These are phyloP conservation scores for Coprinopsis strossmayeri DNA, from an alignment of 768 basidiomycete species.

Conservation along the genomic window DNA sequence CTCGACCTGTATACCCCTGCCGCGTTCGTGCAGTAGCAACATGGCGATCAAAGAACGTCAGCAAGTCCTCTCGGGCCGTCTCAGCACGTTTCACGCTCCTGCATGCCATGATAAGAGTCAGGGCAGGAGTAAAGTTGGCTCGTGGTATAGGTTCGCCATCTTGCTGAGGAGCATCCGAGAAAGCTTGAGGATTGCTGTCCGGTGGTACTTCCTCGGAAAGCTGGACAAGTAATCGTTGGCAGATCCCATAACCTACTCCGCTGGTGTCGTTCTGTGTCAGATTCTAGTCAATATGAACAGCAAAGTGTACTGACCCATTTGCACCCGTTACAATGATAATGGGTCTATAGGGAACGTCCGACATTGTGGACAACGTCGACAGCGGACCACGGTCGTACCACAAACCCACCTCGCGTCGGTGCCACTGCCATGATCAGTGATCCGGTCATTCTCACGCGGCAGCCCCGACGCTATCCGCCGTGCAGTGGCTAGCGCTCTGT, in stretches of 20 bases:
- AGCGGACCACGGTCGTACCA: no score
- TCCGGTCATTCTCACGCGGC: not conserved
- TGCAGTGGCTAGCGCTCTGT: no score
- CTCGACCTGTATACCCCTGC: conserved; percentile 42
- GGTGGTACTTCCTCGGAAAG: conserved; percentile 44
- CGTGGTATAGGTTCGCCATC: conserved; percentile 13
- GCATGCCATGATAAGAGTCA: conserved; percentile 80
- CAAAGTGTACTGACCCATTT: conserved; percentile 42
- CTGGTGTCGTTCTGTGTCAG: conserved; percentile 28
- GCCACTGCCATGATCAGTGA: not conserved
- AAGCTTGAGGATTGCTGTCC: conserved; percentile 44
- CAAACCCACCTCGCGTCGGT: not conserved
- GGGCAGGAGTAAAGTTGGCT: conserved; percentile 32
- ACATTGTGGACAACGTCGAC: no score
- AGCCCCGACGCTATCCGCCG: no score
- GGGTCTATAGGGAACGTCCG: conserved; percentile 28
- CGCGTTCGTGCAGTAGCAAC: conserved; percentile 30
- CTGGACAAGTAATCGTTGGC: conserved; percentile 69
- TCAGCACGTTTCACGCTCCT: conserved; percentile 60
- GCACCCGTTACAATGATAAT: conserved; percentile 67
- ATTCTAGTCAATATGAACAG: not conserved
- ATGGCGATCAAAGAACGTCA: conserved; percentile 46
- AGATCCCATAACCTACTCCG: conserved; percentile 80
- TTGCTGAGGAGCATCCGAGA: conserved; percentile 19
- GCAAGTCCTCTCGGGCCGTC: conserved; percentile 49